These are phyloP conservation scores for Dryas integrifolia DNA, from an alignment of 331 rosid genomes.

Conservation along the genomic window DNA sequence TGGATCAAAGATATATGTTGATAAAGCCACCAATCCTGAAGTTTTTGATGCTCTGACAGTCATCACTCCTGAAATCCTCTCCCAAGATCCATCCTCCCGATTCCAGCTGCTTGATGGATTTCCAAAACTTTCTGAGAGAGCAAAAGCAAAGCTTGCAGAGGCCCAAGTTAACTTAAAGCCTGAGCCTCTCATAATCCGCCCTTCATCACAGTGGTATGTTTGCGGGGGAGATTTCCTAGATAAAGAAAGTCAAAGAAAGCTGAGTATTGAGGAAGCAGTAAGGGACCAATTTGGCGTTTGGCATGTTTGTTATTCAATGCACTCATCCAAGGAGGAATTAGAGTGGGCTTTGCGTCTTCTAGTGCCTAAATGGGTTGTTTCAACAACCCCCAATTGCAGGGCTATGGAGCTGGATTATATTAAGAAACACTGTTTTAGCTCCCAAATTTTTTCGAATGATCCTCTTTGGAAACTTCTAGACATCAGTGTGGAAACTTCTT, in stretches of 20 bases:
- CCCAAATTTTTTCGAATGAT: slow-evolving; percentile 36
- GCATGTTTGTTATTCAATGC: slow-evolving; percentile 81
- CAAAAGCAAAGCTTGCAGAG: slow-evolving; percentile 46
- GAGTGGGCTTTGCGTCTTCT: slow-evolving; percentile 82
- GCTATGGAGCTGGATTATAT: slow-evolving; percentile 70
- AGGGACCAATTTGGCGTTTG: slow-evolving; percentile 79
- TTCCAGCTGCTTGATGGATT: slow-evolving; percentile 68
- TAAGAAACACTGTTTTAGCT: slow-evolving; percentile 49
- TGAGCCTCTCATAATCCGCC: slow-evolving; percentile 69
- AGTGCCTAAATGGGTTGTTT: slow-evolving; percentile 81
- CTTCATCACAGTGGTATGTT: slow-evolving; percentile 85
- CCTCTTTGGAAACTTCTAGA: slow-evolving; percentile 61
- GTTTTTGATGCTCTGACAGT: slow-evolving; percentile 49
- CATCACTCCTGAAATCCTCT: slow-evolving; percentile 52
- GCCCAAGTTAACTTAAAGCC: slow-evolving; percentile 44
- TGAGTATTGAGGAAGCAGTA: slow-evolving; percentile 55
- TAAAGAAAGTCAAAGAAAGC: slow-evolving; percentile 39
- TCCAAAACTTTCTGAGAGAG: slow-evolving; percentile 57
- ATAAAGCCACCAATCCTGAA: slow-evolving; percentile 46
- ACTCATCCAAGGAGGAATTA: slow-evolving; percentile 77
- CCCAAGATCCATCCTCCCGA: slow-evolving; percentile 64
- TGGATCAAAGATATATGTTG: slow-evolving; percentile 68
- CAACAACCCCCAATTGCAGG: slow-evolving; percentile 76
- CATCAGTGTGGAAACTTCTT: slow-evolving; percentile 38
- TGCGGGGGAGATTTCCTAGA: slow-evolving; percentile 44